These are phyloP conservation scores for Hordeum pubiflorum DNA, from an alignment of 202 grass and related monocot genomes.

Conservation along the genomic window DNA sequence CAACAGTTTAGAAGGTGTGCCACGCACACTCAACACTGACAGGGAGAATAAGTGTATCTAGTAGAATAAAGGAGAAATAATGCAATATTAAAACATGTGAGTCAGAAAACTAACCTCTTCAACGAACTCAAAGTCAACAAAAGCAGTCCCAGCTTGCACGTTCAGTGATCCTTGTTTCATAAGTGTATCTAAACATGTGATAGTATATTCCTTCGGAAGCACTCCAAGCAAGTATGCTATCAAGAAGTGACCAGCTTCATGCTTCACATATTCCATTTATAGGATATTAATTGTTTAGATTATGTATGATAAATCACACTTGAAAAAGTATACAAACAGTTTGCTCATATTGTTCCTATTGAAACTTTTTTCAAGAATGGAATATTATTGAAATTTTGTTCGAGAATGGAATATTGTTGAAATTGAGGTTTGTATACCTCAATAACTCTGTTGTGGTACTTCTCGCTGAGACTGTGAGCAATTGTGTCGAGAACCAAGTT, in stretches of 20 bases:
- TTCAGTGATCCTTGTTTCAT: conserved; percentile 64
- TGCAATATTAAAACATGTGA: neutral
- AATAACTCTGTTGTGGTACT: conserved; percentile 85
- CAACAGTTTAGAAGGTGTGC: neutral
- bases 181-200: conserved; percentile 69
- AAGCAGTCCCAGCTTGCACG: conserved; percentile 87
- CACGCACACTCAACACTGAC: neutral
- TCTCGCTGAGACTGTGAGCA: conserved; percentile 69
- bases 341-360: neutral
- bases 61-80: neutral
- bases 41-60: neutral
- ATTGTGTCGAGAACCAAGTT: conserved; percentile 79
- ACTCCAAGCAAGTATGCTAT: conserved; percentile 89
- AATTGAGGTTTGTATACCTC: conserved; percentile 42
- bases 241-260: conserved; percentile 92
- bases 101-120: conserved; percentile 54
- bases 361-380: neutral
- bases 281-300: conserved; percentile 10
- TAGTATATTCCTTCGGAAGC: conserved; percentile 69
- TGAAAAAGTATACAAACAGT: neutral
- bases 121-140: conserved; percentile 84
- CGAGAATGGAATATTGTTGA: neutral
- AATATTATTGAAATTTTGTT: neutral
- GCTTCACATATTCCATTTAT: conserved; percentile 40
- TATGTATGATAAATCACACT: neutral